These are phyloP conservation scores for Apiosordaria backusii DNA, from an alignment of 495 filamentous ascomycete genomes.

Conservation along the genomic window DNA sequence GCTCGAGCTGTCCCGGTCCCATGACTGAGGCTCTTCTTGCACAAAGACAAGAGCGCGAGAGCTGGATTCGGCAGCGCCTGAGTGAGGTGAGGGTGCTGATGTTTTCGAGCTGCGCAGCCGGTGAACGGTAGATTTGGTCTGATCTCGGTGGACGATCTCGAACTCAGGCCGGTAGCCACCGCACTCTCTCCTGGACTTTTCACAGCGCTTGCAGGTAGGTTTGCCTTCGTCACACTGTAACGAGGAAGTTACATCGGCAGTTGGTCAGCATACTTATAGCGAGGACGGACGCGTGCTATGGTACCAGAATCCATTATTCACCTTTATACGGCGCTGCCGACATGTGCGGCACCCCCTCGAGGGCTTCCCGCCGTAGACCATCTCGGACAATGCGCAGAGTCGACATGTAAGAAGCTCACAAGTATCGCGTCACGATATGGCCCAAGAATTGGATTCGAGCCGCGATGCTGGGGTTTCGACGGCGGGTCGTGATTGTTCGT, in stretches of 20 bases:
- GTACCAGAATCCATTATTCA: conserved; percentile 29
- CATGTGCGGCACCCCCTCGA: conserved; percentile 70
- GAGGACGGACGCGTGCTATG: background rate
- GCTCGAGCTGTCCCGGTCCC: conserved; percentile 9
- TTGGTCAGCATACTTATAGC: background rate
- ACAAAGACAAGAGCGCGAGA: conserved; percentile 8
- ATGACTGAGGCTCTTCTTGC: conserved; percentile 12
- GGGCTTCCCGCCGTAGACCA: conserved; percentile 74
- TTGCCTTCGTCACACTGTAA: conserved; percentile 63
- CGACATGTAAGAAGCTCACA: background rate
- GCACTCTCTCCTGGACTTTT: conserved; percentile 61
- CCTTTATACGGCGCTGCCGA: conserved; percentile 66
- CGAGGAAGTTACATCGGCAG: background rate
- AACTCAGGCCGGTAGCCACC: conserved; percentile 65
- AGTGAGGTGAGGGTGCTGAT: background rate
- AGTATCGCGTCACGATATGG: background rate
- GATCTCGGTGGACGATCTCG: conserved; percentile 64
- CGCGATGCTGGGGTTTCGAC: background rate
- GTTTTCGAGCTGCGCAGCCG: conserved; percentile 34
- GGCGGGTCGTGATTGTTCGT: no score
- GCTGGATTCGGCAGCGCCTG: background rate
- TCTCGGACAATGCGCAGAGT: conserved; percentile 23
- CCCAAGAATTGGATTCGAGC: background rate
- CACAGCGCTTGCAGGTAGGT: conserved; percentile 64
- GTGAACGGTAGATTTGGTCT: conserved; percentile 55